Evolutionary conservation across 257 asterid genomes (phyloP), one percentile per base, ranked within the genome.

Genomic region (Solanum gandarillasii): DNA sequence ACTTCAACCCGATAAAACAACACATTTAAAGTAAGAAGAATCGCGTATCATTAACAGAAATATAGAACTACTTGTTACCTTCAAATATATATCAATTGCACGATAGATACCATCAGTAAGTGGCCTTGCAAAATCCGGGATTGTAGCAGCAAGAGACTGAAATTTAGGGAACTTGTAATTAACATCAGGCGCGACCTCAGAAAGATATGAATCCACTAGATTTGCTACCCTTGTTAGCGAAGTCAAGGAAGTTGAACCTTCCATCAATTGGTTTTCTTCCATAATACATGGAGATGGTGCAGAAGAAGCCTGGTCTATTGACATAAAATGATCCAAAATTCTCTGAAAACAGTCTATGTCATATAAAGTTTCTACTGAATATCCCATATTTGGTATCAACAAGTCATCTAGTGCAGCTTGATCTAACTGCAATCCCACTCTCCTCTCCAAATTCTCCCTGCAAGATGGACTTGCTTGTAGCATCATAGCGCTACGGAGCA

Each of bases 91-190:
- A 83, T 96, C 98, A 36, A 94, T 94, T 16, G 99, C 98, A 0
- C 99, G 96, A 84, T 96, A 96, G 65, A 96, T 89, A 39, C 99
- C 98, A 88, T 95, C 98, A 5, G 95, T 90, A 52, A 92, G 86
- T 0, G 97, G 96, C 89, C 99, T 89, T 23, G 98, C 99, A 84
- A 95, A 94, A 85, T 95, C 98, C 12, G 99, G 98, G 84, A 96
- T 83, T 0, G 95, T 93, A 9, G 98, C 96, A 71, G 97, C 98
- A 39, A 96, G 93, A 27, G 97, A 81, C 73, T 90, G 98, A 83
- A 96, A 96, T 39, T 96, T 96, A 5, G 94, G 95, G 48, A 94
- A 92, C 92, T 93, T 95, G 9, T 94, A 88, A 82, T 96, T 94
- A 25, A 90, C 94, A 74, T 96, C 98, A 0, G 96, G 92, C 0